Conservation (phyloP, 2,329 filamentous ascomycete genomes). For the Hymenotorrendiella dingleyae region DNA sequence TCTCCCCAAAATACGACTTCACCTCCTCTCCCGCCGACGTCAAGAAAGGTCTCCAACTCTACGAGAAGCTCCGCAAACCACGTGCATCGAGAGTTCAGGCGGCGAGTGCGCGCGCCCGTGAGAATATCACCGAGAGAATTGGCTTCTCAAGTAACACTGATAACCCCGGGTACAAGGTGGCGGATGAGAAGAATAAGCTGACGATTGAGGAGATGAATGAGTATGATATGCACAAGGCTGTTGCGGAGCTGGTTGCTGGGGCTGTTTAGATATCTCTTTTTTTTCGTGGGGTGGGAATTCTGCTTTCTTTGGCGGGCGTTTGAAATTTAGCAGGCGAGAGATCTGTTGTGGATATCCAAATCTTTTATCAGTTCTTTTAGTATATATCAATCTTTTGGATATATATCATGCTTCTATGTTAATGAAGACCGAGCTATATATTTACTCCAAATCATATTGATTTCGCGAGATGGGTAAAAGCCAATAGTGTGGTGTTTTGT, state of each 20-base stretch:
- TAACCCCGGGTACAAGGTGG: conserved; percentile 53
- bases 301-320: too few species aligned
- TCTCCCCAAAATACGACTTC: conserved; percentile 32
- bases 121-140: conserved; percentile 59
- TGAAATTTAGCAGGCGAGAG: too few species aligned
- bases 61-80: conserved; percentile 48
- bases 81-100: conserved; percentile 50
- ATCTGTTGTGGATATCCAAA: too few species aligned
- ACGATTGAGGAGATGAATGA: conserved; percentile 67
- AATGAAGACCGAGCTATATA: too few species aligned
- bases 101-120: conserved; percentile 50
- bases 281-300: not conserved
- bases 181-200: conserved; percentile 53
- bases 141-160: conserved; percentile 58
- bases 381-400: too few species aligned
- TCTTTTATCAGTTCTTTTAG: too few species aligned
- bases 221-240: conserved; percentile 54
- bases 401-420: too few species aligned
- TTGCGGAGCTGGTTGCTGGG: conserved; percentile 32
- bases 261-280: not conserved
- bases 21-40: conserved; percentile 38
- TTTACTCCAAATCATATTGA: too few species aligned
- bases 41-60: conserved; percentile 41
- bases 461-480: too few species aligned
- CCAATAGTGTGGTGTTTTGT: too few species aligned